A percentile compares a stretch with the other conserved stretches of the same genome.
These are phyloP conservation scores for Osmanthus fragrans DNA, from an alignment of 257 asterid species.

Conservation along the genomic window DNA sequence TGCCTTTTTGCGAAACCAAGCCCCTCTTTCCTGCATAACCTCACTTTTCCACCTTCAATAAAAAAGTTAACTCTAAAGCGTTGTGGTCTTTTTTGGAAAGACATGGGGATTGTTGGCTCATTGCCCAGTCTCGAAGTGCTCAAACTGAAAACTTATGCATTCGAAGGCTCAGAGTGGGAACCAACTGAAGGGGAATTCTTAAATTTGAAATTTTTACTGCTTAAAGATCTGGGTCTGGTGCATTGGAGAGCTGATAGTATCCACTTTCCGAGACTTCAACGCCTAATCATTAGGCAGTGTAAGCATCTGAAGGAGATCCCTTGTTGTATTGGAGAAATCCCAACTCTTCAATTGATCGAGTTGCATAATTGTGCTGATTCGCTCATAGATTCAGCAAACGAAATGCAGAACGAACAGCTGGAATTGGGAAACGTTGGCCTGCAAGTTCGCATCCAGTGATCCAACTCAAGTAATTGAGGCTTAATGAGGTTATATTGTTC, in stretches of 20 bases:
- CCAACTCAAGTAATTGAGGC: too few relatives aligned
- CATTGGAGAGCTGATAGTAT: neutral
- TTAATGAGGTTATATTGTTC: too few relatives aligned
- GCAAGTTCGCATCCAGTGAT: neutral
- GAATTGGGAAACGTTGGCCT: neutral
- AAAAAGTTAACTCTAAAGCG: neutral
- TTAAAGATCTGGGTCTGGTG: neutral
- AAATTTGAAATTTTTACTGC: neutral
- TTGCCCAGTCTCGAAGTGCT: neutral
- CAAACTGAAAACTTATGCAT: neutral
- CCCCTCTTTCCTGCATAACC: neutral
- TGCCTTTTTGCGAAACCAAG: neutral
- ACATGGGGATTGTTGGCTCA: neutral
- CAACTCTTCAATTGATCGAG: neutral
- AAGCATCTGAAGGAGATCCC: neutral
- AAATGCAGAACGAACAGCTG: neutral
- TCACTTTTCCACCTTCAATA: neutral
- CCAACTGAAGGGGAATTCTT: neutral
- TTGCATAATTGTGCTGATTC: neutral
- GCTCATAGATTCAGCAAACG: neutral
- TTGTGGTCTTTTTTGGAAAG: neutral
- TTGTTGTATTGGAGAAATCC: neutral
- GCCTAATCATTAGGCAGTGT: neutral
- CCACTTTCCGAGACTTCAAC: conserved; percentile 2
- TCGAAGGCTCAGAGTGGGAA: neutral